A percentile compares a stretch with the other conserved stretches of the same genome.
Evolutionary conservation across 345 rosid genomes (phyloP).

Genomic region (Jatropha curcas): DNA sequence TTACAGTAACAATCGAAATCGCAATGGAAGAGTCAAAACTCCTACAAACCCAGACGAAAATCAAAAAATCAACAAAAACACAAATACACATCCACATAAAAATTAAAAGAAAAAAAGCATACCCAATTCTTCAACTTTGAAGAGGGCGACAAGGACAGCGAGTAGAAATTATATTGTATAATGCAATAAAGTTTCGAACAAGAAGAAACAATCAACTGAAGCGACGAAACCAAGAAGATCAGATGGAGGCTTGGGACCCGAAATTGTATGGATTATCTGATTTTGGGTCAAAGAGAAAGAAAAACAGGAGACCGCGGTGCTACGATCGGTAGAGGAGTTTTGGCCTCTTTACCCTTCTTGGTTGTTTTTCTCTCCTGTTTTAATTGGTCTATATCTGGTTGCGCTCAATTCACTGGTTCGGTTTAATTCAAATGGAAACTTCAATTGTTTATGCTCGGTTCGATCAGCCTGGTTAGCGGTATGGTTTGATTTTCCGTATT

Average conservation of each 20-base stretch:
- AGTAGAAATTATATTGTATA: too few relatives aligned
- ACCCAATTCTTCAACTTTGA: slow-evolving; percentile 4
- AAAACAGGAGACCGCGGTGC: background rate
- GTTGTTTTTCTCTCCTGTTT: too few relatives aligned
- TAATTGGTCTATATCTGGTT: too few relatives aligned
- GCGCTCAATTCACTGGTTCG: too few relatives aligned
- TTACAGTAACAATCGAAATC: background rate
- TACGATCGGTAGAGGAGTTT: background rate
- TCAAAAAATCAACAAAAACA: background rate
- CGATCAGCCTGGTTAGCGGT: too few relatives aligned
- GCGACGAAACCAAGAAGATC: background rate
- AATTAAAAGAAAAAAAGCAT: too few relatives aligned
- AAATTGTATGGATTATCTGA: background rate
- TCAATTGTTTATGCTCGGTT: too few relatives aligned
- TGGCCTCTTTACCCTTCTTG: too few relatives aligned
- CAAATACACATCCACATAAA: background rate
- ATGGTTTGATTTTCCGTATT: too few relatives aligned
- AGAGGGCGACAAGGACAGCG: background rate
- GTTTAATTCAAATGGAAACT: too few relatives aligned
- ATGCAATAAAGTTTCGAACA: background rate
- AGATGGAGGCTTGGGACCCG: background rate
- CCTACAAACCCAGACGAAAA: background rate
- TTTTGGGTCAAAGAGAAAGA: background rate
- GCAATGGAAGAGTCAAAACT: background rate
- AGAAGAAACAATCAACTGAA: background rate